Base-by-base conservation (phyloP, 169 alveolate genomes). In the Perkinsus chesapeaki region DNA sequence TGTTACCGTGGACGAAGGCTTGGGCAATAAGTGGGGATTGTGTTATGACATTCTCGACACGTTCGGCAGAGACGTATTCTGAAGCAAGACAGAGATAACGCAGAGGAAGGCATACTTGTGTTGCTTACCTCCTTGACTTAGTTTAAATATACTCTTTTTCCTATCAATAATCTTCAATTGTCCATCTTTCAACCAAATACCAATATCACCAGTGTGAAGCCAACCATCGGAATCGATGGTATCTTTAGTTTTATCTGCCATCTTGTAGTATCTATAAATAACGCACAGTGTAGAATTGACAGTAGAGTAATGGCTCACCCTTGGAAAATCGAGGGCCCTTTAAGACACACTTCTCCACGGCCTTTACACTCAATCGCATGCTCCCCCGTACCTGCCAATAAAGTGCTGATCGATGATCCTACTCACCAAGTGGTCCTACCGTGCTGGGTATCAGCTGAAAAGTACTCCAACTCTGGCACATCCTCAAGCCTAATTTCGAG, bases 121-220 rank as follows among this genome's bases (percentile, higher is more conserved):
- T 20, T 20, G 31, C 82, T 34, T 23, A 60, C 82, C 37, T 37
- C 72, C 94, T 90, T 93, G 95, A 0, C 93, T 82, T 19, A 94
- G 93, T 38, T 98, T 98, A 93, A 97, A 98, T 47, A 98, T 96
- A 92, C 97, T 96, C 94, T 98, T 98, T 73, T 96, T 96, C 93
- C 99, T 95, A 93, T 98, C 99, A 73, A 98, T 97, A 73, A 98
- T 96, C 73, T 96, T 97, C n/a, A 98, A 91, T 23, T 23, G 82
- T 12, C 82, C 82, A 1, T 27, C 27, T 9, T 7, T 60, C 36
- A 60, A 34, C 82, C 82, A 60, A 7, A 60, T 91, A 7, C 98
- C 99, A n/a, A 98, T 96, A 95, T 98, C 99, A 38, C 99, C 99
- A 31, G 98, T 96, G 94, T 97, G 98, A 39, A 98, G 93, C 98